These are phyloP conservation scores for Aphanocladium album DNA, from an alignment of 2,329 filamentous ascomycete genomes.

Conservation along the genomic window DNA sequence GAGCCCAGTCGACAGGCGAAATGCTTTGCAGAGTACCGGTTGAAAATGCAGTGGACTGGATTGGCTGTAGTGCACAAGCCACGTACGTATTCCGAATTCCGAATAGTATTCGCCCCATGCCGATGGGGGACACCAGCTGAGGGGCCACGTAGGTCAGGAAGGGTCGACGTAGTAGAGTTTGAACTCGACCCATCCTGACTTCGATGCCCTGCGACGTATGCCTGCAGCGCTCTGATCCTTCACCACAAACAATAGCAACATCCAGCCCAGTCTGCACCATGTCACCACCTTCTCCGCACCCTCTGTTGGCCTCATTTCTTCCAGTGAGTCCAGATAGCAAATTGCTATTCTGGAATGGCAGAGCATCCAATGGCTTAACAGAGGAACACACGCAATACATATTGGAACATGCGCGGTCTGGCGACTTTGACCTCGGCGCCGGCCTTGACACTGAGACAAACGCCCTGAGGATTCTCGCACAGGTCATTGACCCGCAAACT, in stretches of 20 bases:
- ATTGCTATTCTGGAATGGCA: neutral
- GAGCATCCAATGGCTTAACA: neutral
- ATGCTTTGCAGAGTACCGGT: too few species aligned
- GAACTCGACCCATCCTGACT: too few species aligned
- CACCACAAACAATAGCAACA: slow-evolving; percentile 1
- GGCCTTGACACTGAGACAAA: neutral
- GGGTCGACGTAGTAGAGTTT: too few species aligned
- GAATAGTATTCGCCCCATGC: too few species aligned
- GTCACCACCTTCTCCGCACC: neutral
- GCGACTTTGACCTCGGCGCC: neutral
- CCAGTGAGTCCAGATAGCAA: neutral
- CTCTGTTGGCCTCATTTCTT: slow-evolving; percentile 2
- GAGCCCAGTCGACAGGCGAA: too few species aligned
- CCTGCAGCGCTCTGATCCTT: too few species aligned
- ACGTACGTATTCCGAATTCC: too few species aligned
- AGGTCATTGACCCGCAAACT: neutral
- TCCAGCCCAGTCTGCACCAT: neutral
- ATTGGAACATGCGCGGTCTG: neutral
- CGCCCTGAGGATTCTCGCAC: neutral
- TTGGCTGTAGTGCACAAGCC: too few species aligned
- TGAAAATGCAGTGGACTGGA: too few species aligned
- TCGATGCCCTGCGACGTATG: too few species aligned
- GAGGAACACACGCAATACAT: neutral
- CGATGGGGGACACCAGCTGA: too few species aligned
- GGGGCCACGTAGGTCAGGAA: too few species aligned